Evolutionary conservation across 208 protist species (phyloP), one percentile per base, ranked within the genome.

Genomic region (Endotrypanum monterogeii): DNA sequence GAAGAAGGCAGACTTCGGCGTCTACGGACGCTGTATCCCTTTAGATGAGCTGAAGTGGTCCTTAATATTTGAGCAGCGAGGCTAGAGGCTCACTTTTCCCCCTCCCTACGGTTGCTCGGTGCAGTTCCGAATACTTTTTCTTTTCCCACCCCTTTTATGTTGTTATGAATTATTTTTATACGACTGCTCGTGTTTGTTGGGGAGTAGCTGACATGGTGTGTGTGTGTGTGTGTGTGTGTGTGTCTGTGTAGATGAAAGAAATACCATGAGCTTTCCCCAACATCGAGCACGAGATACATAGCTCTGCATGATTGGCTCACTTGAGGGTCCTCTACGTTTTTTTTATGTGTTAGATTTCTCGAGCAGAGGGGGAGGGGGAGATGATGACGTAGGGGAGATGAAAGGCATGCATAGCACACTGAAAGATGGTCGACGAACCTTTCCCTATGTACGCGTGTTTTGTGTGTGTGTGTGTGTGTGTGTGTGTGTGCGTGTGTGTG

Each of bases 31-130:
- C 25, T 76, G 73, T 56, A 73, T 94, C n/a, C 83, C 70, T 44
- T 71, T 94, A n/a, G 90, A 96, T 71, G 89, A 94, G 69, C 79
- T 96, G 35, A 91, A 91, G 73, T 94, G 89, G 89, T 57, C 71
- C 18, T 46, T 95, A 20, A 80, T 78, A 39, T 81, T 91, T 50
- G 87, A 87, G n/a, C 63, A 77, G 51, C 77, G 32, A 25, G n/a
- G 16, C 51, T 54, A 51, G 39, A 51, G 68, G 3, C 18, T 16
- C 39, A 18, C 52, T 58, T n/a, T n/a, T n/a, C n/a, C n/a, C n/a
- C n/a, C n/a, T n/a, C 35, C 25, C 60, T 65, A 35, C 60, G 20
- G 6, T 20, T 65, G 44, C 3, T 9, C 46, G 37, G 37, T 28
- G 37, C 60, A 44, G 28, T 39, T 41, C 9, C 46, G 37, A 46